Evolutionary conservation across 768 basidiomycete species (phyloP).

Genomic region (Multifurca ochricompacta): DNA sequence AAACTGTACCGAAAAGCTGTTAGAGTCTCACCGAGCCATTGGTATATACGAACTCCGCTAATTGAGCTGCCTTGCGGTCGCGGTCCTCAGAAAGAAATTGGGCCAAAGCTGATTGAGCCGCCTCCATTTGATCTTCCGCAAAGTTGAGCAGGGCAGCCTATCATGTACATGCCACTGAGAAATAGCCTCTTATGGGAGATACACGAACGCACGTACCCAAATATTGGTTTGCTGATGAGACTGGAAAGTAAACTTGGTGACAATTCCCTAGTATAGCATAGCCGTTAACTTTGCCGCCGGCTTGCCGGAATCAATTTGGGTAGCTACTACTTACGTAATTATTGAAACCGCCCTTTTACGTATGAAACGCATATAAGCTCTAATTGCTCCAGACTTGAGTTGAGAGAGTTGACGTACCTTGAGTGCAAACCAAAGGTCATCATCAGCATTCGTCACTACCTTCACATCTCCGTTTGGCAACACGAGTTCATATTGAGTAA

Average conservation of each 20-base stretch:
- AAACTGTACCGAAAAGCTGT: slow-evolving; percentile 30
- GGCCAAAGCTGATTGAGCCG: background rate
- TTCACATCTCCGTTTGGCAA: slow-evolving; percentile 16
- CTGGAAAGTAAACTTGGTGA: slow-evolving; percentile 12
- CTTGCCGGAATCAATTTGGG: too few species aligned
- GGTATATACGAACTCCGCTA: background rate
- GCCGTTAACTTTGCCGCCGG: too few species aligned
- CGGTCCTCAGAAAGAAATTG: background rate
- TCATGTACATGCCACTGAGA: background rate
- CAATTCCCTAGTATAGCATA: slow-evolving; percentile 3
- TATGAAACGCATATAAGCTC: background rate
- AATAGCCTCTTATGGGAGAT: background rate
- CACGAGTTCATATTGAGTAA: slow-evolving; percentile 21
- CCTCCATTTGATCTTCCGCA: background rate
- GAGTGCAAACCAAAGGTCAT: slow-evolving; percentile 17
- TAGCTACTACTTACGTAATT: slow-evolving; percentile 10
- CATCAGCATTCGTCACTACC: slow-evolving; percentile 13
- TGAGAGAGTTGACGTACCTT: background rate
- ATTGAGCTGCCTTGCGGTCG: slow-evolving; percentile 1
- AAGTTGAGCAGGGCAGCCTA: slow-evolving; percentile 3
- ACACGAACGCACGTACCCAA: slow-evolving; percentile 9
- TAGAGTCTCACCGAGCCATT: slow-evolving; percentile 1
- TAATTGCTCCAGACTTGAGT: too few species aligned
- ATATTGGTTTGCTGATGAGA: slow-evolving; percentile 5
- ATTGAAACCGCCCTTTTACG: slow-evolving; percentile 11